Evolutionary conservation across 371 early-diverging fungal genomes (phyloP).

Genomic region (Rhizopus sp.): DNA sequence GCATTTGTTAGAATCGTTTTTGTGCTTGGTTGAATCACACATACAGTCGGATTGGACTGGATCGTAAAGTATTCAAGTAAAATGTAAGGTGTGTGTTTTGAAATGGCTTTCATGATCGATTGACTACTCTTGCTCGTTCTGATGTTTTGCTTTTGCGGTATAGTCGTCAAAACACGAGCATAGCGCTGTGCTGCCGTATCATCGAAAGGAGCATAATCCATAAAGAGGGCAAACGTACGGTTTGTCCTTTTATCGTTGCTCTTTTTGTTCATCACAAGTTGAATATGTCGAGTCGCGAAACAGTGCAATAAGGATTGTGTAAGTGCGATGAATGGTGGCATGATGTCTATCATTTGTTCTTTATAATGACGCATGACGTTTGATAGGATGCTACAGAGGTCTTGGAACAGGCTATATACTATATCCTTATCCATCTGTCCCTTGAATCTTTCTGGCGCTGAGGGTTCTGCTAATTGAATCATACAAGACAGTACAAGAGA

Average conservation of each 20-base stretch:
- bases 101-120: slow-evolving; percentile 48
- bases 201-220: slow-evolving; percentile 48
- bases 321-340: slow-evolving; percentile 51
- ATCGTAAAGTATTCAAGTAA: slow-evolving; percentile 67
- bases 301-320: slow-evolving; percentile 56
- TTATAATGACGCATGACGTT: slow-evolving; percentile 49
- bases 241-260: background rate
- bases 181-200: slow-evolving; percentile 53
- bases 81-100: slow-evolving; percentile 71
- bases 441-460: slow-evolving; percentile 26
- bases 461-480: slow-evolving; percentile 34
- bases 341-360: slow-evolving; percentile 45
- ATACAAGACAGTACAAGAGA: slow-evolving; percentile 41
- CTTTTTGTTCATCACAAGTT: slow-evolving; percentile 32
- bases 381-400: slow-evolving; percentile 46
- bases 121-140: slow-evolving; percentile 21
- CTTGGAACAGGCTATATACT: slow-evolving; percentile 41
- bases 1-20: slow-evolving; percentile 62
- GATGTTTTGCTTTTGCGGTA: slow-evolving; percentile 29
- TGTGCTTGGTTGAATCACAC: slow-evolving; percentile 49
- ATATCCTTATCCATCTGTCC: slow-evolving; percentile 14
- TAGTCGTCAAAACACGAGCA: slow-evolving; percentile 56
- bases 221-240: slow-evolving; percentile 20
- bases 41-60: slow-evolving; percentile 61
- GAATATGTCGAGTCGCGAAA: slow-evolving; percentile 59